Percentiles rank a stretch among this genome's conserved stretches.
phyloP scores from a whole-genome alignment of 2,329 filamentous ascomycete genomes.

The Paecilomyces formosus region DNA sequence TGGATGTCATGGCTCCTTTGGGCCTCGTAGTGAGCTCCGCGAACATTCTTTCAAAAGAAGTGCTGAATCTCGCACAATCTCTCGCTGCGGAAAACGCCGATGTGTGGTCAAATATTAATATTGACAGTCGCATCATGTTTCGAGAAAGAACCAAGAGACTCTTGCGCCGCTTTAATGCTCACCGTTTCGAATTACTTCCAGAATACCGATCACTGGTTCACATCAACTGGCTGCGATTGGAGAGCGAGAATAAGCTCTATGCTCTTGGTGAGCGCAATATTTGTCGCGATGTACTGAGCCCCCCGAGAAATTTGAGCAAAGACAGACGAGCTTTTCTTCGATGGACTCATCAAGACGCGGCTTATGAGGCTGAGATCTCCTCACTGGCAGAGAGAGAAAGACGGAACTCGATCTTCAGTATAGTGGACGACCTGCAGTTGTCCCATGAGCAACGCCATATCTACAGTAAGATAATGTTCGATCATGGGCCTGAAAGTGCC shows the following conservation, averaged over 20 bases:
- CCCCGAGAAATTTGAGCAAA: conserved; percentile 15
- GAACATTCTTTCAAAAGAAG: background rate
- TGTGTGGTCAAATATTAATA: background rate
- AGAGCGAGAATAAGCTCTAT: conserved; percentile 12
- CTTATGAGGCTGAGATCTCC: background rate
- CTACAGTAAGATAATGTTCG: background rate
- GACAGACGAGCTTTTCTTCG: conserved; percentile 10
- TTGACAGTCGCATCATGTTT: background rate
- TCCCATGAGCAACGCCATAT: background rate
- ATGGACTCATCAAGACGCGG: conserved; percentile 2
- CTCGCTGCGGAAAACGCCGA: background rate
- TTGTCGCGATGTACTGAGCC: conserved; percentile 10
- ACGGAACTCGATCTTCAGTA: background rate
- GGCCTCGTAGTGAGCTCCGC: conserved; percentile 3
- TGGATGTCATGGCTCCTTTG: conserved; percentile 20
- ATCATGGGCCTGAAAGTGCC: background rate
- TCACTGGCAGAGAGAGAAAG: background rate
- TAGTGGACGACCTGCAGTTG: background rate
- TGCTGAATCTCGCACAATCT: conserved; percentile 3
- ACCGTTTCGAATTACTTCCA: conserved; percentile 3
- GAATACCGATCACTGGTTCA: conserved; percentile 4
- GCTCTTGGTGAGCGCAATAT: conserved; percentile 8
- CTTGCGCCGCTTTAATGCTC: background rate
- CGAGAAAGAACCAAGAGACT: background rate
- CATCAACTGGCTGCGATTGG: conserved; percentile 18